A percentile compares a stretch with the other conserved stretches of the same genome.
Conservation (phyloP, 2,329 filamentous ascomycete species). For the Calonectria montana region DNA sequence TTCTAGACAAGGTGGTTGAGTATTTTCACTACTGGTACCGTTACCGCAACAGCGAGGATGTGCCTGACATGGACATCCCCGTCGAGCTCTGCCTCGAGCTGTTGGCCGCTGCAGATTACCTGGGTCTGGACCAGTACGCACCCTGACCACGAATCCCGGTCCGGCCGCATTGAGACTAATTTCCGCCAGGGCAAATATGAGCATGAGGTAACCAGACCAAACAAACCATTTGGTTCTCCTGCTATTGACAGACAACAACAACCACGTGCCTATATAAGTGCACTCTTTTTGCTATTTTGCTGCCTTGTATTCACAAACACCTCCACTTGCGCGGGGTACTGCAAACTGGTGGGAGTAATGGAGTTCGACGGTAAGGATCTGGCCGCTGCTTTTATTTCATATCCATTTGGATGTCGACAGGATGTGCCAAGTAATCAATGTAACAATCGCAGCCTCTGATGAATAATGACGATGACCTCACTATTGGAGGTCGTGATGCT, state of each 20-base stretch:
- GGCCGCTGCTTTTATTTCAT: slow-evolving; percentile 11
- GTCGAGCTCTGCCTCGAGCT: slow-evolving; percentile 83
- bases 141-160: slow-evolving; percentile 45
- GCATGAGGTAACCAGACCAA: slow-evolving; percentile 44
- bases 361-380: slow-evolving; percentile 32
- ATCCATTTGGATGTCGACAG: background rate
- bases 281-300: background rate
- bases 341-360: slow-evolving; percentile 26
- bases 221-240: slow-evolving; percentile 4
- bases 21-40: slow-evolving; percentile 88
- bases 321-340: background rate
- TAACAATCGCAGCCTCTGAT: slow-evolving; percentile 21
- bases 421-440: slow-evolving; percentile 8
- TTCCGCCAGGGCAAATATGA: slow-evolving; percentile 50
- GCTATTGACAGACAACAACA: background rate
- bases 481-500: slow-evolving; percentile 9
- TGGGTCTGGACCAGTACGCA: slow-evolving; percentile 71
- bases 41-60: slow-evolving; percentile 75
- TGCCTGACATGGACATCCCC: slow-evolving; percentile 84
- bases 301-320: background rate
- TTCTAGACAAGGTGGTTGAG: slow-evolving; percentile 84
- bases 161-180: slow-evolving; percentile 44
- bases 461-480: slow-evolving; percentile 31
- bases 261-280: background rate
- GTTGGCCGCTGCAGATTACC: slow-evolving; percentile 80